Percentiles rank a stretch among this genome's conserved stretches.
Evolutionary conservation across 1,284 basidiomycete species (phyloP).

Genomic region (Malassezia caprae): DNA sequence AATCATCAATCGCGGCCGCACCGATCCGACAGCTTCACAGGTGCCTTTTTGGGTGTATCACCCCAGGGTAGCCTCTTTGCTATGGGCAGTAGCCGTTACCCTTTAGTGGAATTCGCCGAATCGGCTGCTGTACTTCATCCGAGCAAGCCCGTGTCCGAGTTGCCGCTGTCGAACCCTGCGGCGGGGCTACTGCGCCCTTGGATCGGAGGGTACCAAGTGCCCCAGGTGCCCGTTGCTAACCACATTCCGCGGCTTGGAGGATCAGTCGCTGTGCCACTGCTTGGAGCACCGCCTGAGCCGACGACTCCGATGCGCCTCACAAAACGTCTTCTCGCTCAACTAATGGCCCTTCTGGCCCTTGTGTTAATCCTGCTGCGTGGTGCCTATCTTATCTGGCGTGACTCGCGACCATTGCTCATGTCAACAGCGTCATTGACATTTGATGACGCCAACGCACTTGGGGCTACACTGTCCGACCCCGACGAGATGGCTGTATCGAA

Average conservation of each 20-base stretch:
- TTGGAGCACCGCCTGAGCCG: not conserved
- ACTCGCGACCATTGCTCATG: not conserved
- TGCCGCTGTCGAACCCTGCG: not conserved
- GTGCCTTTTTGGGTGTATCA: conserved; percentile 31
- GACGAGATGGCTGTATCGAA: not conserved
- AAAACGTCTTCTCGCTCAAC: not conserved
- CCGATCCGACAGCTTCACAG: not conserved
- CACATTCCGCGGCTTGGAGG: not conserved
- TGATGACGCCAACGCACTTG: not conserved
- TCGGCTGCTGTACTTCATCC: conserved; percentile 6
- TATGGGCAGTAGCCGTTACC: conserved; percentile 30
- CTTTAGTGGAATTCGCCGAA: conserved; percentile 28
- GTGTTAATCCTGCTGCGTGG: conserved; percentile 7
- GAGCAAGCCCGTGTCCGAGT: not conserved
- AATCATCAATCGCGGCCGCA: not conserved
- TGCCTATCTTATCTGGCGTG: not conserved
- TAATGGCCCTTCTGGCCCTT: conserved; percentile 1
- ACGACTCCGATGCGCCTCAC: not conserved
- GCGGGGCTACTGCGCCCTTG: not conserved
- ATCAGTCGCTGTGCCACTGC: not conserved
- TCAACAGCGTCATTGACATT: not conserved
- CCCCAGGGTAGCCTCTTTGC: conserved; percentile 33
- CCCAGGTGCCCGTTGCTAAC: not conserved
- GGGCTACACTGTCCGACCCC: not conserved
- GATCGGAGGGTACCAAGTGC: conserved; percentile 14